These are phyloP conservation scores for Pseudozyma thailandica DNA, from an alignment of 1,284 basidiomycete species.

Conservation along the genomic window DNA sequence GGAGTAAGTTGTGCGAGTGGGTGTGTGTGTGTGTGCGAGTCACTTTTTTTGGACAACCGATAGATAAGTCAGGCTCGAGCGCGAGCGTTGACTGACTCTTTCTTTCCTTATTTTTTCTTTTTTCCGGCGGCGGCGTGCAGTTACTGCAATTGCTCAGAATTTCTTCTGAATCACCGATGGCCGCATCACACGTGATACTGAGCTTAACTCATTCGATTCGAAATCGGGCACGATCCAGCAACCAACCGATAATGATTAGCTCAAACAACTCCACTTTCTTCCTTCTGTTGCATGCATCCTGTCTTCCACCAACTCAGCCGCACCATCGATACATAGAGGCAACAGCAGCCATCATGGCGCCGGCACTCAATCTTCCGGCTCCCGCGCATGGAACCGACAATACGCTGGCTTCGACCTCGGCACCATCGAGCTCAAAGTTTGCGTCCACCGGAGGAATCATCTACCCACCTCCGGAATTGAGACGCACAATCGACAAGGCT, in stretches of 20 bases:
- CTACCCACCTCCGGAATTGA: constrained; percentile 69
- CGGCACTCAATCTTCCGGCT: constrained; percentile 57
- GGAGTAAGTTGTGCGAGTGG: not conserved
- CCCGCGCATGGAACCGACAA: constrained; percentile 51
- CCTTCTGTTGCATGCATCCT: not conserved
- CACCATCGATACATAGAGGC: not conserved
- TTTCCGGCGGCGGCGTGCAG: not conserved
- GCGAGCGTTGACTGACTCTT: not conserved
- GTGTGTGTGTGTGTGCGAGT: constrained; percentile 5
- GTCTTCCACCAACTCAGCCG: not conserved
- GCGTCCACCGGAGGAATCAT: constrained; percentile 62
- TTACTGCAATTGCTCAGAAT: not conserved
- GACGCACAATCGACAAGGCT: constrained; percentile 95
- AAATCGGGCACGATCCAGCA: constrained; percentile 10
- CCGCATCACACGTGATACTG: not conserved
- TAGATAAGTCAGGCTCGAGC: not conserved
- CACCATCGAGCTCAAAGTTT: constrained; percentile 44
- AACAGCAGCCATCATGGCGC: constrained; percentile 26
- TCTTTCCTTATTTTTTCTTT: not conserved
- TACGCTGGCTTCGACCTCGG: constrained; percentile 25
- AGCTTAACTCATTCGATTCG: constrained; percentile 12
- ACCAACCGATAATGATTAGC: constrained; percentile 5
- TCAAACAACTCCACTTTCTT: constrained; percentile 7
- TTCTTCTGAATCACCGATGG: constrained; percentile 40
- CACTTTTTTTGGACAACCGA: constrained; percentile 30